These are phyloP conservation scores for Orychophragmus violaceus DNA, from an alignment of 345 rosid genomes.

Conservation along the genomic window DNA sequence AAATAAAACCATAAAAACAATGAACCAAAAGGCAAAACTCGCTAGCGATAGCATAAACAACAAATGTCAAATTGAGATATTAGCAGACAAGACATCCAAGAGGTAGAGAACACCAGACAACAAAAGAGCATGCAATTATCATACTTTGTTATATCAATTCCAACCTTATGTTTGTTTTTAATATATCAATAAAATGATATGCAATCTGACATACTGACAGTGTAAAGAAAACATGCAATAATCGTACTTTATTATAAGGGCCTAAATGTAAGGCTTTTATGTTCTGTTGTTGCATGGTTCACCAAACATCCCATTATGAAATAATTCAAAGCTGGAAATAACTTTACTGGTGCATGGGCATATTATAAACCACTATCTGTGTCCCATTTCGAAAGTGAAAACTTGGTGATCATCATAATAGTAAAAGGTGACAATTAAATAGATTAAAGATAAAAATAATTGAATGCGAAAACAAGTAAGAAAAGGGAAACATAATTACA, in stretches of 20 bases:
- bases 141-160: too few relatives aligned
- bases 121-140: too few relatives aligned
- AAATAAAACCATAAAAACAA: too few relatives aligned
- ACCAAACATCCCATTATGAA: slow-evolving; percentile 34
- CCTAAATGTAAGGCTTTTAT: slow-evolving; percentile 4
- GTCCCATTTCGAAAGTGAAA: slow-evolving; percentile 30
- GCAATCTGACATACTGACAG: slow-evolving; percentile 18
- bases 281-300: slow-evolving; percentile 29
- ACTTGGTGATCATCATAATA: slow-evolving; percentile 24
- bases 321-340: slow-evolving; percentile 12
- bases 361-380: slow-evolving; percentile 9
- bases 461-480: neutral
- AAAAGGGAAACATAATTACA: neutral
- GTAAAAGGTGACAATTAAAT: neutral
- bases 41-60: too few relatives aligned
- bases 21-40: too few relatives aligned
- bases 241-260: slow-evolving; percentile 11
- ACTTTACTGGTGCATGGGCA: slow-evolving; percentile 24
- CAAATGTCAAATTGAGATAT: too few relatives aligned
- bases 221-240: slow-evolving; percentile 22
- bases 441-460: neutral
- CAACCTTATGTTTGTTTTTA: neutral
- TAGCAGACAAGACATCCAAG: too few relatives aligned
- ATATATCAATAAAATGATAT: neutral
- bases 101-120: too few relatives aligned